Evolutionary conservation across 176 grass and related monocot genomes (phyloP), one percentile per base, ranked within the genome.

Genomic region (Dactylis glomerata): DNA sequence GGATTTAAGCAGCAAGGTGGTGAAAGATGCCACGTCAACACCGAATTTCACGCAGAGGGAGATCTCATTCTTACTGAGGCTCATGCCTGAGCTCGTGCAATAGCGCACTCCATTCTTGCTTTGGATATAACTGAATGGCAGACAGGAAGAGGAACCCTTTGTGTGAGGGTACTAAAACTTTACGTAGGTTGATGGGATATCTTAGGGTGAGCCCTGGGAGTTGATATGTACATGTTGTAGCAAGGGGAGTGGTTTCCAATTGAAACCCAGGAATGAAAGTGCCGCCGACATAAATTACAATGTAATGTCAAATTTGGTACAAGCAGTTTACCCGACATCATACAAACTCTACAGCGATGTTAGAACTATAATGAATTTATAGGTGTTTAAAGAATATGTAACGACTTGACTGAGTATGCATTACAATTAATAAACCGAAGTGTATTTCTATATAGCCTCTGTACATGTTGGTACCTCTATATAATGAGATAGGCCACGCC

Each of bases 31-130:
- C 2, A 37, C 63, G 7, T 73, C 6, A 9, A 73, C 57, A 4
- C 93, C 93, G 0, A 90, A 94, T 56, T 98, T 98, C 78, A 95
- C 96, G 16, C 83, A 91, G 38, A 78, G 55, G 3, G 93, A 95
- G 81, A 91, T 98, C 33, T 94, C 91, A 0, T 97, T 97, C 78
- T 68, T 97, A 74, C 69, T 97, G 26, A 97, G 95, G 90, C 92
- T 97, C 2, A 97, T 97, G 36, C 92, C 92, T 30, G 90, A 97
- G 75, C 90, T 97, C 57, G 87, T 97, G 65, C 92, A 91, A 79
- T 91, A 88, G 31, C 76, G 37, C 81, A 27, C 13, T 26, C 47
- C 54, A 6, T 54, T 57, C 11, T 9, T 34, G 8, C 26, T n/a
- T 62, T 38, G 6, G 23, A 51, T 81, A 49, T 28, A 72, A 65